A percentile compares a stretch with the other conserved stretches of the same genome.
Evolutionary conservation across 1,284 basidiomycete genomes (phyloP).

Genomic region (Pterulicium gracile): DNA sequence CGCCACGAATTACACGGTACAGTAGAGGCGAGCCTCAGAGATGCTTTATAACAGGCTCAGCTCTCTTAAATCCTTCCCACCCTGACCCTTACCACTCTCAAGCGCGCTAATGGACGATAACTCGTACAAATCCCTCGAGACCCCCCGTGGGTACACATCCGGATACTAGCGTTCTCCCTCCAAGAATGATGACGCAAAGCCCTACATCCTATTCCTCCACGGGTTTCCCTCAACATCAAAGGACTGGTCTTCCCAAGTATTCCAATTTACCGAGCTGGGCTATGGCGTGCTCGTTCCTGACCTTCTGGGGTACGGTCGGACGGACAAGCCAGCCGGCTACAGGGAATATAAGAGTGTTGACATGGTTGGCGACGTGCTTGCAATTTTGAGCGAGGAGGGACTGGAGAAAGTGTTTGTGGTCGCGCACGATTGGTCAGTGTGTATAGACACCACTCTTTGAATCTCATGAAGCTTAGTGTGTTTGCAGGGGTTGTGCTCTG

Average conservation of each 20-base stretch:
- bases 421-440: conserved; percentile 23
- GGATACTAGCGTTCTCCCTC: too few species aligned
- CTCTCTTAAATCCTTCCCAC: too few species aligned
- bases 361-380: conserved; percentile 6
- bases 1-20: too few species aligned
- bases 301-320: conserved; percentile 28
- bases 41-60: too few species aligned
- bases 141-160: too few species aligned
- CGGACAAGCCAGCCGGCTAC: conserved; percentile 22
- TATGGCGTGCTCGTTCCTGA: conserved; percentile 29
- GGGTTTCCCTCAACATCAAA: conserved; percentile 21
- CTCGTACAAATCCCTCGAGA: too few species aligned
- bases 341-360: conserved; percentile 17
- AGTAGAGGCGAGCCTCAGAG: too few species aligned
- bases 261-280: conserved; percentile 21
- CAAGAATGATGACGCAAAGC: too few species aligned
- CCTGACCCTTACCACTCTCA: too few species aligned
- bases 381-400: conserved; percentile 22
- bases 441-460: conserved; percentile 1
- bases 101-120: too few species aligned
- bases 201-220: conserved; percentile 20
- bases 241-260: conserved; percentile 22
- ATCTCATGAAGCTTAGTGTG: neutral
- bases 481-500: neutral
- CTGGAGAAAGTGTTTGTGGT: conserved; percentile 19